These are phyloP conservation scores for Breynia disticha DNA, from an alignment of 441 rosid genomes.

Conservation along the genomic window DNA sequence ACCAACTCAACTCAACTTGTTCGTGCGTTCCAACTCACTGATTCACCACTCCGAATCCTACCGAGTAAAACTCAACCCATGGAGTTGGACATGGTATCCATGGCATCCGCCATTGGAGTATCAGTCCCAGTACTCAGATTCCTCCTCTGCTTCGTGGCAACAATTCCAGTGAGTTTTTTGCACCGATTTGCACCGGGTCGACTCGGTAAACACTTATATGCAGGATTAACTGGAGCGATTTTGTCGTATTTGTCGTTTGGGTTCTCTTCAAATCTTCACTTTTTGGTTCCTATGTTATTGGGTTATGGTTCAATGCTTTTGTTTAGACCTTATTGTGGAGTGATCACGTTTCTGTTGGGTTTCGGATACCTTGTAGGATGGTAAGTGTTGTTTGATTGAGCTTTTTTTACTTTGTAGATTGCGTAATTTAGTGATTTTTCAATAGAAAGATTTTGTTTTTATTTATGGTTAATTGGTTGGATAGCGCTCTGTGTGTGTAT, in stretches of 20 bases:
- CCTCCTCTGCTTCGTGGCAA: conserved; percentile 77
- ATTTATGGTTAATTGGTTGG: no score
- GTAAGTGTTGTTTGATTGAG: conserved; percentile 23
- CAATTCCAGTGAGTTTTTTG: conserved; percentile 60
- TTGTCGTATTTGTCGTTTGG: conserved; percentile 89
- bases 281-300: conserved; percentile 69
- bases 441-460: no score
- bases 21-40: no score
- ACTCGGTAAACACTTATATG: conserved; percentile 52
- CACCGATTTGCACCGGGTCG: conserved; percentile 65
- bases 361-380: conserved; percentile 94
- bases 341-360: conserved; percentile 57
- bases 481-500: no score
- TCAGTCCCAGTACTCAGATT: conserved; percentile 81
- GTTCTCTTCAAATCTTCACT: conserved; percentile 81
- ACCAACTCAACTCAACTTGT: no score
- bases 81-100: conserved; percentile 41
- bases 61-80: conserved; percentile 7
- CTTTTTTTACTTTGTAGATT: neutral
- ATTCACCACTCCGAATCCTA: no score
- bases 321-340: conserved; percentile 58
- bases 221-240: conserved; percentile 56
- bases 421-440: neutral
- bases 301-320: conserved; percentile 75
- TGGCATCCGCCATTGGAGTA: conserved; percentile 72